Evolutionary conservation across 495 filamentous ascomycete genomes (phyloP).

Genomic region (Trichoderma virens): DNA sequence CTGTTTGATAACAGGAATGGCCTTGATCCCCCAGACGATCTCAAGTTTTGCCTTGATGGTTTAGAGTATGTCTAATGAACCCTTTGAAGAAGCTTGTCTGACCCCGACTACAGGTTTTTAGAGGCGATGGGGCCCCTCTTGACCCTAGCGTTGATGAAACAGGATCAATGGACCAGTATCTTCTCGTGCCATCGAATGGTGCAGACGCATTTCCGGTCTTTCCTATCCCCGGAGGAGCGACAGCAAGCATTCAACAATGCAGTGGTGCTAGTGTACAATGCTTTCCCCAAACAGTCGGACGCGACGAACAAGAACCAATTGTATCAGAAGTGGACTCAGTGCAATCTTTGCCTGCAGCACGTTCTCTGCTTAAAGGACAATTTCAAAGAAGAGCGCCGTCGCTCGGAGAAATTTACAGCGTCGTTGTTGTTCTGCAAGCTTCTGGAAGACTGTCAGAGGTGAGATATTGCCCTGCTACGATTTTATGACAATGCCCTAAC

Average conservation of each 20-base stretch:
- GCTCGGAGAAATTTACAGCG: not conserved
- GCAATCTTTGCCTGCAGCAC: not conserved
- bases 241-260: not conserved
- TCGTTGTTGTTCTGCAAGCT: not conserved
- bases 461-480: not conserved
- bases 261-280: not conserved
- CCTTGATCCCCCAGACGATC: not conserved
- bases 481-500: not conserved
- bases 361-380: not conserved
- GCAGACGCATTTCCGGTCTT: not conserved
- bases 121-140: not conserved
- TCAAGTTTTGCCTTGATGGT: not conserved
- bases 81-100: not conserved
- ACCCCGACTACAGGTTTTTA: not conserved
- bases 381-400: not conserved
- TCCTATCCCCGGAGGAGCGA: conserved; percentile 2
- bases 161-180: not conserved
- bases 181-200: not conserved
- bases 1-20: not conserved
- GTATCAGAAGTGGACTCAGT: not conserved
- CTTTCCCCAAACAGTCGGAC: not conserved
- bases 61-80: not conserved
- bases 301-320: not conserved
- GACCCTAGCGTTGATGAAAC: not conserved
- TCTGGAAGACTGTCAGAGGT: not conserved